Evolutionary conservation across 1,139 yeast species (phyloP), one percentile per base, ranked within the genome.

Genomic region (Candida neerlandica): DNA sequence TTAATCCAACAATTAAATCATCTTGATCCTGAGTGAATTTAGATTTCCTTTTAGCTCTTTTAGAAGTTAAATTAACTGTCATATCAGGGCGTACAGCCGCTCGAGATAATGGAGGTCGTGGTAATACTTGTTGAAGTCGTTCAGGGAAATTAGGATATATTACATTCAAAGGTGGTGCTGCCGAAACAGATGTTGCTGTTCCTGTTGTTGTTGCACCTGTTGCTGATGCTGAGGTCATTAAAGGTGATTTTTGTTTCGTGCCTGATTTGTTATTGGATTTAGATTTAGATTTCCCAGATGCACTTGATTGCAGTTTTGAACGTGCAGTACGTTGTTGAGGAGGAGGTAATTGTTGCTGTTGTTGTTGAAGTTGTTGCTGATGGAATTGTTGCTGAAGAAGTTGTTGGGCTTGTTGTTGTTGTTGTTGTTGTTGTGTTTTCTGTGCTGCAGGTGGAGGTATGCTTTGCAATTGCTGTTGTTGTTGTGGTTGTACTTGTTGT

Each of bases 1-100:
- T 87, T 61, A 87, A 64, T 35, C 71, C 70, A 12, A 87, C 77
- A 44, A 87, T 87, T 66, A 83, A 59, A 2, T 78, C 80, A 62
- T 87, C 95, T 64, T 87, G 95, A 51, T 81, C 84, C 53, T 77
- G 73, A 21, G 88, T 73, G 63, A 85, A 86, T 62, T 86, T 86
- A 14, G 89, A 83, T 59, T 80, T 81, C 46, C 89, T 71, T 58
- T 80, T 81, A 11, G 80, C 74, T 41, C 88, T 67, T 49, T 80
- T 81, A 32, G 76, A 77, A 15, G 71, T 65, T 21, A 61, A 49
- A 47, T 58, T 60, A 30, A 58, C 53, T 27, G 58, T 57, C 37
- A 66, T 57, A 35, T 70, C 72, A 0, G 74, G 75, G 29, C 76
- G 60, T 7, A 63, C 62, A 4, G 66, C 66, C 44, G 66, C 70